phyloP scores from a whole-genome alignment of 345 rosid species.

The Microcos paniculata region DNA sequence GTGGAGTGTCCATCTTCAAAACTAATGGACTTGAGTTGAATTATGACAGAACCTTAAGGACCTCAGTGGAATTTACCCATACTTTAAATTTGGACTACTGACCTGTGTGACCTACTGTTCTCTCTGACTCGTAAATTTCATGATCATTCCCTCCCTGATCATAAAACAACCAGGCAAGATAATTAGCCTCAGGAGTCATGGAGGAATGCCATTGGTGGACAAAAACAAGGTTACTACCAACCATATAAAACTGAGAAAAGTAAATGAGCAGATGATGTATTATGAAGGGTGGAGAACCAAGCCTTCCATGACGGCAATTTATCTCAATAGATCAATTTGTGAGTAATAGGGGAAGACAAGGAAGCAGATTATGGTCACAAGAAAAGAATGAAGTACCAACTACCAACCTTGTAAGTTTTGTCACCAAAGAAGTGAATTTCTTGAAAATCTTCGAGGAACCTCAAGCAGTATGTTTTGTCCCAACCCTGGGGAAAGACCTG shows the following conservation, averaged over 20 bases:
- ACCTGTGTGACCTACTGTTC: constrained; percentile 92
- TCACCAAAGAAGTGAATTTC: constrained; percentile 99
- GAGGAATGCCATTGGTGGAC: neutral
- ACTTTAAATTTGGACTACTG: constrained; percentile 20
- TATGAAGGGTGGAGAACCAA: no score
- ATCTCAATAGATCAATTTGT: neutral
- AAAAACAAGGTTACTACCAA: neutral
- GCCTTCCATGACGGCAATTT: constrained; percentile 3
- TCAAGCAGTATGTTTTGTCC: constrained; percentile 99
- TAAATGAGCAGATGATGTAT: no score
- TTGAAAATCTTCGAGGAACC: constrained; percentile 66
- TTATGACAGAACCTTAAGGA: no score
- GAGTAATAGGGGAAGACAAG: neutral
- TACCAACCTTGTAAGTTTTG: constrained; percentile 92
- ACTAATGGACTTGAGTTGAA: no score
- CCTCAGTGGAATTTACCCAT: no score
- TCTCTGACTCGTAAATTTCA: constrained; percentile 84
- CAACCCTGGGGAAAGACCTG: constrained; percentile 97
- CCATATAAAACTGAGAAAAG: neutral
- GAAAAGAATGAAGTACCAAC: neutral
- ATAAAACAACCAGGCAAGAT: neutral
- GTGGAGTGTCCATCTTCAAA: no score
- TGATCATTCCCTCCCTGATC: constrained; percentile 93
- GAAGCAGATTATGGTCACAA: neutral
- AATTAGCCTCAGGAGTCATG: neutral